Conservation (phyloP, 441 rosid genomes). For the Croton laevigatus region DNA sequence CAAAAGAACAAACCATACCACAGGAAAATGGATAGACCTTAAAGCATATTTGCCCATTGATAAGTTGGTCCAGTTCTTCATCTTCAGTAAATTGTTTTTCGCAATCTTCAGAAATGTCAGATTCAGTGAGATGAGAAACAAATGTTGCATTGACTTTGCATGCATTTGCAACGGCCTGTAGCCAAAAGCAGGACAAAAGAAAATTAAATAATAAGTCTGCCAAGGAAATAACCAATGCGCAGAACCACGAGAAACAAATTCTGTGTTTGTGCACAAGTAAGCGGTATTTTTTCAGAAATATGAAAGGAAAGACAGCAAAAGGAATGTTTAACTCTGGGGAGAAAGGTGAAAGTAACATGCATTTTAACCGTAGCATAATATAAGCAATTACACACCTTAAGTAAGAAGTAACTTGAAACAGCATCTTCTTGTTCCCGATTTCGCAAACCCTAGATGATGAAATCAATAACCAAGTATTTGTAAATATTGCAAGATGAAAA, state of each 20-base stretch:
- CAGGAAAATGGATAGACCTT: constrained; percentile 72
- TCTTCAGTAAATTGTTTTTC: constrained; percentile 61
- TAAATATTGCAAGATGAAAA: not conserved
- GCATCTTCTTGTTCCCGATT: constrained; percentile 78
- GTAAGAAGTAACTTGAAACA: constrained; percentile 64
- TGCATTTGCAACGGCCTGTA: constrained; percentile 79
- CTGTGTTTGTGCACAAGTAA: not conserved
- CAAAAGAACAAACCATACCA: constrained; percentile 45
- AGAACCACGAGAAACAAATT: not conserved
- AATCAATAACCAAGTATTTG: constrained; percentile 12
- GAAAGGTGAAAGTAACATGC: constrained; percentile 7
- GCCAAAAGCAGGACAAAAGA: constrained; percentile 20
- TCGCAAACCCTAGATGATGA: constrained; percentile 53
- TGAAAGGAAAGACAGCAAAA: not conserved
- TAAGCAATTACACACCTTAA: constrained; percentile 49
- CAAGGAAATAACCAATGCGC: not conserved
- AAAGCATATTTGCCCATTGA: constrained; percentile 61
- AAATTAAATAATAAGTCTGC: constrained; percentile 3
- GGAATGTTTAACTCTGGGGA: not conserved
- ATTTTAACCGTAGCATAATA: not conserved
- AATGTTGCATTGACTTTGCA: constrained; percentile 58
- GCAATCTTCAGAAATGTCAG: constrained; percentile 52
- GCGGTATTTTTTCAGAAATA: not conserved
- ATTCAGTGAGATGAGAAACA: constrained; percentile 51
- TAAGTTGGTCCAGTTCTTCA: constrained; percentile 72